Evolutionary conservation across 2,329 filamentous ascomycete genomes (phyloP).

Genomic region (Aureobasidium vineae): DNA sequence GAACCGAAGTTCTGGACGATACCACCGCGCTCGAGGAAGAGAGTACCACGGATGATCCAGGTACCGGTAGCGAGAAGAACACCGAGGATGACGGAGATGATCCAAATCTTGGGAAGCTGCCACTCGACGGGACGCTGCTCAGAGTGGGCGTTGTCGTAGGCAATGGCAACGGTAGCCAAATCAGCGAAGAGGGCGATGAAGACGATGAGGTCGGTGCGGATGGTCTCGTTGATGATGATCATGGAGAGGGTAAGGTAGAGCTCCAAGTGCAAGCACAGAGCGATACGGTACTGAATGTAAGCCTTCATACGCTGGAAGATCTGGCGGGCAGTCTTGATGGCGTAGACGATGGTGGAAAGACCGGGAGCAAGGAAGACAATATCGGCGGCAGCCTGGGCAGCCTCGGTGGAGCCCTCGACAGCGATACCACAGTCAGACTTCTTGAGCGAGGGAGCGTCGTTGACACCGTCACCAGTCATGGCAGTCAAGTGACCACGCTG

Average conservation of each 20-base stretch:
- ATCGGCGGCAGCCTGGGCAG: slow-evolving; percentile 69
- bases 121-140: slow-evolving; percentile 73
- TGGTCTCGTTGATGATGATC: slow-evolving; percentile 77
- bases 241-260: slow-evolving; percentile 75
- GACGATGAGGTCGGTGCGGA: slow-evolving; percentile 69
- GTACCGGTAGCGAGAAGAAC: slow-evolving; percentile 66
- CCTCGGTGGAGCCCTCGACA: slow-evolving; percentile 69
- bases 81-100: slow-evolving; percentile 69
- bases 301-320: slow-evolving; percentile 79
- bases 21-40: slow-evolving; percentile 67
- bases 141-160: slow-evolving; percentile 76
- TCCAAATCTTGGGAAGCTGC: slow-evolving; percentile 80
- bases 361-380: slow-evolving; percentile 73
- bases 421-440: slow-evolving; percentile 74
- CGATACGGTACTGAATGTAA: slow-evolving; percentile 75
- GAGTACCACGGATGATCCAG: slow-evolving; percentile 69
- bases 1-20: slow-evolving; percentile 72
- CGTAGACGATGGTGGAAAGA: slow-evolving; percentile 68
- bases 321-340: slow-evolving; percentile 71
- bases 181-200: slow-evolving; percentile 78
- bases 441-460: slow-evolving; percentile 71
- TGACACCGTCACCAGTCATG: slow-evolving; percentile 76
- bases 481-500: slow-evolving; percentile 70
- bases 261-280: slow-evolving; percentile 69
- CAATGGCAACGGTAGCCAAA: slow-evolving; percentile 73